Evolutionary conservation across 2,329 filamentous ascomycete species (phyloP), one percentile per base, ranked within the genome.

Genomic region (Xylariaceae sp.): DNA sequence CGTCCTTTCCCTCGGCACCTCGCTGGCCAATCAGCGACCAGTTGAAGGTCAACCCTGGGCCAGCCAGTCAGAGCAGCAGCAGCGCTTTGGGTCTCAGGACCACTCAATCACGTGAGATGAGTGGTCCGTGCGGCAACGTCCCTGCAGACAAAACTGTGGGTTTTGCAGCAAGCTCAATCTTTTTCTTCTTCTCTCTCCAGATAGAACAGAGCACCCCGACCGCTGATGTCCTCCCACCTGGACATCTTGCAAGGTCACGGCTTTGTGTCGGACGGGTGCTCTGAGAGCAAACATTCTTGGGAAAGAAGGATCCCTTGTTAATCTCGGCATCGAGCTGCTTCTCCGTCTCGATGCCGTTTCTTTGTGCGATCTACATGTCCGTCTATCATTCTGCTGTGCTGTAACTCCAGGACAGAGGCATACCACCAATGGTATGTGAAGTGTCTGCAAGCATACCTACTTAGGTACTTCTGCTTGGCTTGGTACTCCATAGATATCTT

Each of bases 151-250:
- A n/a, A n/a, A n/a, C 24, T 26, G 24, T 26, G 24, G 24, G 5
- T 26, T 5, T 12, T 13, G 7, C 3, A n/a, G n/a, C n/a, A n/a
- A n/a, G n/a, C n/a, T n/a, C n/a, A n/a, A 36, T 41, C 41, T 47
- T 47, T 36, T 35, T 47, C 33, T 52, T 42, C 54, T 55, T 58
- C 52, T 47, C 56, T 56, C 53, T 57, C 60, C 61, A 72, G 67
- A 71, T 72, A 74, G 65, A 42, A 57, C 66, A 62, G 66, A 65
- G 63, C 58, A 57, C 61, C 60, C 61, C 45, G 48, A 49, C 43
- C 44, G 46, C 44, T 40, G 43, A 45, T 44, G 37, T 41, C 37
- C 34, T 32, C 33, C 25, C 19, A 18, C 22, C 40, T 42, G 29
- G 46, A 37, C 41, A 44, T 51, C 32, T 40, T 40, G 36, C 31